Evolutionary conservation across 371 early-diverging fungal species (phyloP), one percentile per base, ranked within the genome.

Genomic region (Zychaea mexicana): DNA sequence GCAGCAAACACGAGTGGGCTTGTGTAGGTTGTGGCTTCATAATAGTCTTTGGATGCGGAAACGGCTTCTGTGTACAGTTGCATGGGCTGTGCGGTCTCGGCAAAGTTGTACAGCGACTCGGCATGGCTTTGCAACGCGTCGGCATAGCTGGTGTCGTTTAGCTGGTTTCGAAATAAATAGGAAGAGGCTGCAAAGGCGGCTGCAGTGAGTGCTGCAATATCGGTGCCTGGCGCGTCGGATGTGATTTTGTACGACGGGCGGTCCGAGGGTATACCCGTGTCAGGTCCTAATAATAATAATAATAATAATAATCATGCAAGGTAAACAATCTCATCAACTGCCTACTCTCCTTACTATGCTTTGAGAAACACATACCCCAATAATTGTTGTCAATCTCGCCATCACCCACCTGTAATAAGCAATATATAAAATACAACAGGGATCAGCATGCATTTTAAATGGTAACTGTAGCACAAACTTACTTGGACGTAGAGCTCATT

Each of bases 1-100:
- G 86, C 83, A 17, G 81, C 88, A 77, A 76, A 87, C 2, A 83
- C 83, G 1, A 88, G 69, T 53, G 87, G 85, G 57, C 77, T 83
- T 24, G 70, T 63, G 59, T 71, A 85, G 17, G 62, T 67, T n/a
- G 71, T 76, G 6, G 85, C 81, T 5, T 72, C 63, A 52, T 88
- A 88, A 54, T 73, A 78, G n/a, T 69, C 76, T 1, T 56, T 26
- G 3, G 64, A 72, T 1, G 76, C 83, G 17, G 82, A 72, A 7
- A 86, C 81, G 62, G 81, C 78, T 0, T 68, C 30, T 17, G 81
- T 81, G 57, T 90, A 88, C 4, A 74, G 69, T 22, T 81, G 84
- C 47, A 75, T 74, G 21, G 88, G 88, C n/a, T 54, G 59, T 15
- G 85, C 79, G 13, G 80, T 73, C 33, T 79, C 83, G 4, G 85